These are phyloP conservation scores for Ceratobasidium theobromae DNA, from an alignment of 1,284 basidiomycete genomes.

Conservation along the genomic window DNA sequence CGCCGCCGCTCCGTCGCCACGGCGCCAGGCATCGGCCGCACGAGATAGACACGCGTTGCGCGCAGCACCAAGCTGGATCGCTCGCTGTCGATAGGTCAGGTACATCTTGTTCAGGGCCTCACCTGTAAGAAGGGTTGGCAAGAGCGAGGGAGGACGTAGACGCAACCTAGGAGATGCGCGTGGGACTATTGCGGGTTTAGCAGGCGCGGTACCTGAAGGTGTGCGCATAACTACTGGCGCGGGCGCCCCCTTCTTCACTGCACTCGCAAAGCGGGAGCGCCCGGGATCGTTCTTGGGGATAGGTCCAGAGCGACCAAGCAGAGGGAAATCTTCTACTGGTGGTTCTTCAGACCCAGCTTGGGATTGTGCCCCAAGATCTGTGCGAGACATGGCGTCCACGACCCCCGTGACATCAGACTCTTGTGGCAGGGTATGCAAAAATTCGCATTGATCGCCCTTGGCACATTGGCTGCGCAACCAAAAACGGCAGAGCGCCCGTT, in stretches of 20 bases:
- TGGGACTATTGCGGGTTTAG: constrained; percentile 64
- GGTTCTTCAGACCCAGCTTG: constrained; percentile 46
- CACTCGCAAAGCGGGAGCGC: constrained; percentile 79
- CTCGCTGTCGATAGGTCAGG: constrained; percentile 81
- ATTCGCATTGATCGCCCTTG: constrained; percentile 89
- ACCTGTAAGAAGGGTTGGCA: constrained; percentile 88
- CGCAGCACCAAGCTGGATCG: constrained; percentile 87
- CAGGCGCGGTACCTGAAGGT: constrained; percentile 44
- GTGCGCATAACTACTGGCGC: not conserved
- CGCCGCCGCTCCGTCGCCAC: constrained; percentile 91
- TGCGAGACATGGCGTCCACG: constrained; percentile 67
- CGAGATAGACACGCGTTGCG: constrained; percentile 93
- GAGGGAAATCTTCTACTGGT: constrained; percentile 85
- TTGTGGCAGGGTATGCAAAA: constrained; percentile 83
- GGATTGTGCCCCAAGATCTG: constrained; percentile 56
- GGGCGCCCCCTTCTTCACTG: constrained; percentile 65
- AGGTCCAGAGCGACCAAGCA: constrained; percentile 47
- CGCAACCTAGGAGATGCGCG: constrained; percentile 80
- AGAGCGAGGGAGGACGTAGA: constrained; percentile 75
- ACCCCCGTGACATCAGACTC: constrained; percentile 69
- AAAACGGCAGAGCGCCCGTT: constrained; percentile 92
- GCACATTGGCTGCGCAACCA: constrained; percentile 97
- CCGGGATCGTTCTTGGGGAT: constrained; percentile 60
- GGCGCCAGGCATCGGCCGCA: constrained; percentile 92
- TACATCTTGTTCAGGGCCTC: constrained; percentile 78